Conservation (phyloP, 2,329 filamentous ascomycete genomes). For the Massarina eburnea region DNA sequence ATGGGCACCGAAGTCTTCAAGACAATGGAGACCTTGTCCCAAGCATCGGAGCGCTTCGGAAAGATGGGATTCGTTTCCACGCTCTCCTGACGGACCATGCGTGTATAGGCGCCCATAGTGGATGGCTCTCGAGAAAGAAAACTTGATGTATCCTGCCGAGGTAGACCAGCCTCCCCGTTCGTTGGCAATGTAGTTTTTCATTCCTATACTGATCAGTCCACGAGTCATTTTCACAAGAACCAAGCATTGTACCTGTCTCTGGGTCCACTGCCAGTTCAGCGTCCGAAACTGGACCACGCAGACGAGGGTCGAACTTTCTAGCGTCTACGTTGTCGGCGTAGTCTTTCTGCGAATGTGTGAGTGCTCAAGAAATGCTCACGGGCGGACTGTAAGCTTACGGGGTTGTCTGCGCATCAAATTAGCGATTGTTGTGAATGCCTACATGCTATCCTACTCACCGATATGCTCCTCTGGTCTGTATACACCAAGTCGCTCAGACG, state of each 20-base stretch:
- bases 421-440: not conserved
- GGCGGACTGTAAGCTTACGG: slow-evolving; percentile 10
- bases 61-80: slow-evolving; percentile 48
- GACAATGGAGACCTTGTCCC: slow-evolving; percentile 55
- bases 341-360: slow-evolving; percentile 28
- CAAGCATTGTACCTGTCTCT: slow-evolving; percentile 32
- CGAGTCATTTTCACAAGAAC: not conserved
- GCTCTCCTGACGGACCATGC: slow-evolving; percentile 44
- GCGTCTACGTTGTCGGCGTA: slow-evolving; percentile 74
- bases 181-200: slow-evolving; percentile 99
- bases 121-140: slow-evolving; percentile 52
- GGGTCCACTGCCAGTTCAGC: slow-evolving; percentile 50
- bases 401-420: slow-evolving; percentile 26
- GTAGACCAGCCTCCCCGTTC: slow-evolving; percentile 87
- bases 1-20: slow-evolving; percentile 59
- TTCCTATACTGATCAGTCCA: slow-evolving; percentile 56
- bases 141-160: slow-evolving; percentile 74
- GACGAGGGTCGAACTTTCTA: slow-evolving; percentile 74
- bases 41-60: slow-evolving; percentile 54
- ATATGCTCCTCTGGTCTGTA: slow-evolving; percentile 57
- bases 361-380: not conserved
- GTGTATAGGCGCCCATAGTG: slow-evolving; percentile 53
- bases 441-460: slow-evolving; percentile 39
- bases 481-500: slow-evolving; percentile 52
- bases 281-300: slow-evolving; percentile 72